Percentiles rank a stretch among this genome's conserved stretches.
phyloP scores from a whole-genome alignment of 176 grass and related monocot species.

The Hsuehochloa calcarea region DNA sequence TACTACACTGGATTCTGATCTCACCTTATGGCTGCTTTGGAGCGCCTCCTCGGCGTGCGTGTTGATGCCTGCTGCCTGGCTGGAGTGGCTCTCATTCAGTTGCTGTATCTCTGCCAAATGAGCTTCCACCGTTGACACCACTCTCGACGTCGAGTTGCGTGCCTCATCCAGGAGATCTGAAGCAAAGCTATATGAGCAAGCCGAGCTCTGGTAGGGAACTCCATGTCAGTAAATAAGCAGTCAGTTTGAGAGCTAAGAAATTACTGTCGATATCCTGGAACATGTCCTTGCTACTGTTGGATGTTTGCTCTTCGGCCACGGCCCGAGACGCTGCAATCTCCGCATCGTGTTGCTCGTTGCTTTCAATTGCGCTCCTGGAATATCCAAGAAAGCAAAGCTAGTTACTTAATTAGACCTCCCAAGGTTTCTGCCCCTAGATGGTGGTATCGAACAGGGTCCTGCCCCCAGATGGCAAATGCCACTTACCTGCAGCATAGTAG shows the following conservation, averaged over 20 bases:
- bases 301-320: conserved; percentile 49
- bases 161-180: conserved; percentile 52
- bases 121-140: conserved; percentile 52
- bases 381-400: neutral
- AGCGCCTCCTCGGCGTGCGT: conserved; percentile 57
- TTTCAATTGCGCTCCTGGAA: conserved; percentile 62
- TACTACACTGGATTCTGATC: neutral
- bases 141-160: conserved; percentile 31
- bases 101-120: conserved; percentile 47
- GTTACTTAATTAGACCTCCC: neutral
- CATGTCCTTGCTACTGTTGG: conserved; percentile 52
- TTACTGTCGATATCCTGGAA: conserved; percentile 67
- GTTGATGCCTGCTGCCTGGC: conserved; percentile 55
- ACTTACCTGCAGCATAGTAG: neutral
- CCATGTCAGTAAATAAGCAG: neutral
- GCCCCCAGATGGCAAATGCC: neutral
- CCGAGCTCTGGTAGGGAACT: neutral
- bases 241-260: neutral
- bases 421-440: neutral
- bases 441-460: neutral
- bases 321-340: conserved; percentile 64
- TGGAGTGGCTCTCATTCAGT: conserved; percentile 55
- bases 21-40: conserved; percentile 65
- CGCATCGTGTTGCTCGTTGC: conserved; percentile 64
- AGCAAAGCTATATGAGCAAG: neutral